Conservation (phyloP, 345 rosid species). For the Brassica rapa region DNA sequence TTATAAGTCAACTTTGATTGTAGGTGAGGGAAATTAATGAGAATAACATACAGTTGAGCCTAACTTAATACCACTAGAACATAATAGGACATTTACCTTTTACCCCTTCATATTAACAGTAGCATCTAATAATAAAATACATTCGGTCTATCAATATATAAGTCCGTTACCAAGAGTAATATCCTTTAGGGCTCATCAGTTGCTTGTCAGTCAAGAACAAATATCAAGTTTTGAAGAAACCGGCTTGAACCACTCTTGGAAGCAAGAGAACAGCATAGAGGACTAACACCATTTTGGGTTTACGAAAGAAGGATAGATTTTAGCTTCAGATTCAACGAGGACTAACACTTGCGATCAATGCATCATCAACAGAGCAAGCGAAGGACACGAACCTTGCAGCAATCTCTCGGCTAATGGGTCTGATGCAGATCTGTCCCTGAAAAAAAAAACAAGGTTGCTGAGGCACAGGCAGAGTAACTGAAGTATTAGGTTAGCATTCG, state of each 20-base stretch:
- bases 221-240: background rate
- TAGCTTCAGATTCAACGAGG: background rate
- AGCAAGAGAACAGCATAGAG: background rate
- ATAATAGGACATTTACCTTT: background rate
- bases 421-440: no score
- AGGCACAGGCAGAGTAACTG: no score
- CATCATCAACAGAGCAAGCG: background rate
- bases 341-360: background rate
- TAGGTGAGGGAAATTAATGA: background rate
- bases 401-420: no score
- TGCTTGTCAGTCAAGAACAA: background rate
- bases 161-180: background rate
- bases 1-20: background rate
- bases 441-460: no score
- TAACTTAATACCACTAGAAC: background rate
- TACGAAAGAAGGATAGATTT: background rate
- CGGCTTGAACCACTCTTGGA: background rate
- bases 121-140: background rate
- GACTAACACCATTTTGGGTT: background rate
- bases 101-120: background rate
- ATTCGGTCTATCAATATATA: background rate
- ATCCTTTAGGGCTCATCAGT: background rate
- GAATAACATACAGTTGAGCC: background rate
- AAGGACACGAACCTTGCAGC: background rate
- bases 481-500: no score